These are phyloP conservation scores for Graphilbum sp. DNA, from an alignment of 2,329 filamentous ascomycete genomes.

Conservation along the genomic window DNA sequence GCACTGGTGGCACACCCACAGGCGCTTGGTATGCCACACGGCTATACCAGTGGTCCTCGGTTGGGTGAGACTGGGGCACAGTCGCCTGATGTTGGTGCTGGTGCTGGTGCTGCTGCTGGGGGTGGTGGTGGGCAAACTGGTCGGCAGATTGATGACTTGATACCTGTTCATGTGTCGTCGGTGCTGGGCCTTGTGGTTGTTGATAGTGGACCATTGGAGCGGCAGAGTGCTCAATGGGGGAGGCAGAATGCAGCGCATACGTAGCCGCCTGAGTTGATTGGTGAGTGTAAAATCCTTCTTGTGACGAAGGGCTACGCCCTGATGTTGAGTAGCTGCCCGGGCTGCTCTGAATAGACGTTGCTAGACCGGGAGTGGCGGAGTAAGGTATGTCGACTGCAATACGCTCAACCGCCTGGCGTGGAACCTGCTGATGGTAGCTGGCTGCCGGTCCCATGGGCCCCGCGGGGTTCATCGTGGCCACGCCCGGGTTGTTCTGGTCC, in stretches of 20 bases:
- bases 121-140: constrained; percentile 6
- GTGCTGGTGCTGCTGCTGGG: too few relatives aligned
- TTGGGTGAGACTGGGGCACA: constrained; percentile 4
- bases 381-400: constrained; percentile 34
- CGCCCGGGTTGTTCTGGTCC: constrained; percentile 43
- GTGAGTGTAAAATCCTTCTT: constrained; percentile 41
- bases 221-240: constrained; percentile 27
- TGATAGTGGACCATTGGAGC: constrained; percentile 22
- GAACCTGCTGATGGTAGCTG: constrained; percentile 29
- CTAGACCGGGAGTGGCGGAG: constrained; percentile 27
- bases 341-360: constrained; percentile 37
- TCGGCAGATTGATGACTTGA: constrained; percentile 6
- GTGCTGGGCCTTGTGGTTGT: constrained; percentile 19
- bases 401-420: constrained; percentile 30
- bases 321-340: constrained; percentile 42
- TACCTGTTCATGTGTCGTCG: constrained; percentile 18
- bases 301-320: constrained; percentile 33
- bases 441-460: constrained; percentile 20
- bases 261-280: constrained; percentile 29
- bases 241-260: constrained; percentile 30
- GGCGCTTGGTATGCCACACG: constrained; percentile 35
- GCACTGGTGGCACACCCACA: constrained; percentile 38
- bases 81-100: constrained; percentile 9
- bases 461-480: constrained; percentile 41
- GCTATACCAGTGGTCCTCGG: constrained; percentile 36